phyloP scores from a whole-genome alignment of 768 basidiomycete genomes.

The Russula sp. region DNA sequence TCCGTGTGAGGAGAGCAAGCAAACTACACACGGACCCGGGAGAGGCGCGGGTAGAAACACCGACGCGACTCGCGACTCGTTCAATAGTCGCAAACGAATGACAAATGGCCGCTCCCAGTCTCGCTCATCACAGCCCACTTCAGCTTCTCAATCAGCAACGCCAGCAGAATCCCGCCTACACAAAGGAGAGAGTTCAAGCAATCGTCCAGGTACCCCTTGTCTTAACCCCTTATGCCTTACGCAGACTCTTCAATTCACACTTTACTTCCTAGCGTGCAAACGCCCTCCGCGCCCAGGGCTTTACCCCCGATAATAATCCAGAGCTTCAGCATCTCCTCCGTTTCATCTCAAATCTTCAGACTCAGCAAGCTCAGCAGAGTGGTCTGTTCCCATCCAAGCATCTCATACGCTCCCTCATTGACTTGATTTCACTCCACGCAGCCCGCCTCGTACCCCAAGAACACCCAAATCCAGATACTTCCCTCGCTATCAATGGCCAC shows the following conservation, averaged over 20 bases:
- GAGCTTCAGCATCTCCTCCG: slow-evolving; percentile 39
- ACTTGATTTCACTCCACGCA: background rate
- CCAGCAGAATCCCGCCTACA: slow-evolving; percentile 12
- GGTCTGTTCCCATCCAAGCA: background rate
- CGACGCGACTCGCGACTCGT: slow-evolving; percentile 26
- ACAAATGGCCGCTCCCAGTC: slow-evolving; percentile 26
- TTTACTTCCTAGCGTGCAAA: slow-evolving; percentile 35
- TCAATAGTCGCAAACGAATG: slow-evolving; percentile 18
- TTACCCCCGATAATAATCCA: slow-evolving; percentile 36
- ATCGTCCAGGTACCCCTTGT: slow-evolving; percentile 24
- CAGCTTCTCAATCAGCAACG: slow-evolving; percentile 19
- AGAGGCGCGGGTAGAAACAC: slow-evolving; percentile 23
- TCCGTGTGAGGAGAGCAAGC: background rate
- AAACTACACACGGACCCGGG: background rate
- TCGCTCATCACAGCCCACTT: slow-evolving; percentile 23
- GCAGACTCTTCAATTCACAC: background rate
- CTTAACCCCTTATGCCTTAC: background rate
- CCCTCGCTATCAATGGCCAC: slow-evolving; percentile 46
- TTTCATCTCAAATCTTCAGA: slow-evolving; percentile 34
- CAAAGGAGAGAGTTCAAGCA: slow-evolving; percentile 25
- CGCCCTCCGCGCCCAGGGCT: slow-evolving; percentile 36
- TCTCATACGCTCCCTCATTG: background rate
- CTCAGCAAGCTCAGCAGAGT: slow-evolving; percentile 32
- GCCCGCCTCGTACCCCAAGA: slow-evolving; percentile 20
- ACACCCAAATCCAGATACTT: slow-evolving; percentile 16